phyloP scores from a whole-genome alignment of 2,329 filamentous ascomycete species.

The Cryphonectria carpinicola region DNA sequence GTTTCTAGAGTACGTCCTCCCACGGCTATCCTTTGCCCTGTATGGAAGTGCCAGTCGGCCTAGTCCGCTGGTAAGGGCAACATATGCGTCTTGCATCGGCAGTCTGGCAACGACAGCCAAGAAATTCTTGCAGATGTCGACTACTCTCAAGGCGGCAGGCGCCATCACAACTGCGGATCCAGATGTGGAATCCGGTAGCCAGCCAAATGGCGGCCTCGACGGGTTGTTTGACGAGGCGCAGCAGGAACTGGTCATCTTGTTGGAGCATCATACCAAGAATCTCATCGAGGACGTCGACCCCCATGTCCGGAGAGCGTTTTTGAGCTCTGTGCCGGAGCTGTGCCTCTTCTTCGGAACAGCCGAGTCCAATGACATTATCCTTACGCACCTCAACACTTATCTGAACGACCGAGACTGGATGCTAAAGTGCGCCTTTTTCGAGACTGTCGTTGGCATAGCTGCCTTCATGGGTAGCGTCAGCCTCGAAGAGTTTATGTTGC shows the following conservation, averaged over 20 bases:
- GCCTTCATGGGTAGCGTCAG: conserved; percentile 87
- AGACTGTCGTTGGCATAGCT: conserved; percentile 90
- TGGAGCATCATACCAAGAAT: conserved; percentile 87
- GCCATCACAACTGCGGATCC: conserved; percentile 77
- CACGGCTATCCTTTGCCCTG: conserved; percentile 61
- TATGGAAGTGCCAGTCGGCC: conserved; percentile 55
- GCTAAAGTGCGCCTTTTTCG: conserved; percentile 94
- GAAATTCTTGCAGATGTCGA: conserved; percentile 87
- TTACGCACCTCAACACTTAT: conserved; percentile 96
- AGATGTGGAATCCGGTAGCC: conserved; percentile 73
- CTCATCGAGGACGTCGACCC: conserved; percentile 86
- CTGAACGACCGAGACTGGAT: conserved; percentile 97
- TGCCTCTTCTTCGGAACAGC: conserved; percentile 93
- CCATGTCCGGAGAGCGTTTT: conserved; percentile 85
- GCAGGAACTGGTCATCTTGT: conserved; percentile 77
- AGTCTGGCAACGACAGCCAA: conserved; percentile 85
- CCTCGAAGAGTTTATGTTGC: conserved; percentile 92
- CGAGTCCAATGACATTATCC: conserved; percentile 93
- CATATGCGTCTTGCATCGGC: conserved; percentile 90
- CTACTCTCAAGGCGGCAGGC: conserved; percentile 82
- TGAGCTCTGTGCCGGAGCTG: conserved; percentile 87
- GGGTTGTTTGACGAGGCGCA: conserved; percentile 88
- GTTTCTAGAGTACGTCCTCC: conserved; percentile 69
- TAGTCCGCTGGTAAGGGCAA: conserved; percentile 77
- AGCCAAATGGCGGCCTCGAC: conserved; percentile 73